These are phyloP conservation scores for Telfairia occidentalis DNA, from an alignment of 331 rosid species.

Conservation along the genomic window DNA sequence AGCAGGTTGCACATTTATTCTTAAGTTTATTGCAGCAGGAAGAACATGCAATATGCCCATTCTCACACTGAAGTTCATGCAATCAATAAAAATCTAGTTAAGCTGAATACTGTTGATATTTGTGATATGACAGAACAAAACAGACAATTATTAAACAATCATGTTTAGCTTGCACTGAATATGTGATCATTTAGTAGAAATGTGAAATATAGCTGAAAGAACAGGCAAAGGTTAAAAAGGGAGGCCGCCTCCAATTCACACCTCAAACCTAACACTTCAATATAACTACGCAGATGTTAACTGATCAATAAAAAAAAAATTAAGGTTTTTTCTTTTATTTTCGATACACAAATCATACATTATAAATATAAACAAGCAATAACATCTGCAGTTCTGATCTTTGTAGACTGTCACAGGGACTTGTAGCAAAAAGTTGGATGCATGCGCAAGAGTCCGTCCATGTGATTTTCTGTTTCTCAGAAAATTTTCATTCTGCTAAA, in stretches of 20 bases:
- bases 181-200: not conserved
- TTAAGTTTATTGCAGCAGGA: slow-evolving; percentile 33
- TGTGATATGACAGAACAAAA: not conserved
- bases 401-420: not conserved
- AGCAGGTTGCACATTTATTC: slow-evolving; percentile 55
- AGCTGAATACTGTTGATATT: not conserved
- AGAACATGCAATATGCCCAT: slow-evolving; percentile 74
- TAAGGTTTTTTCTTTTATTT: not conserved
- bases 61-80: slow-evolving; percentile 49
- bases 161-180: not conserved
- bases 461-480: not conserved
- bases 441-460: not conserved
- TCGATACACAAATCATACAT: not conserved
- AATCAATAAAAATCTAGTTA: not conserved
- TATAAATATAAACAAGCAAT: not conserved
- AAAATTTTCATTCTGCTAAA: not conserved
- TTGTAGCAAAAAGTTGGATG: not conserved
- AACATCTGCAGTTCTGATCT: not conserved
- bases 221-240: not conserved
- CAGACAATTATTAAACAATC: not conserved
- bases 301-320: too few species aligned
- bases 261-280: not conserved
- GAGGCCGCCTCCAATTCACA: not conserved
- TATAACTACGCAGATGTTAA: not conserved
- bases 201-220: not conserved